phyloP scores from a whole-genome alignment of 2,329 filamentous ascomycete genomes.

The Pezicula neosporulosa region DNA sequence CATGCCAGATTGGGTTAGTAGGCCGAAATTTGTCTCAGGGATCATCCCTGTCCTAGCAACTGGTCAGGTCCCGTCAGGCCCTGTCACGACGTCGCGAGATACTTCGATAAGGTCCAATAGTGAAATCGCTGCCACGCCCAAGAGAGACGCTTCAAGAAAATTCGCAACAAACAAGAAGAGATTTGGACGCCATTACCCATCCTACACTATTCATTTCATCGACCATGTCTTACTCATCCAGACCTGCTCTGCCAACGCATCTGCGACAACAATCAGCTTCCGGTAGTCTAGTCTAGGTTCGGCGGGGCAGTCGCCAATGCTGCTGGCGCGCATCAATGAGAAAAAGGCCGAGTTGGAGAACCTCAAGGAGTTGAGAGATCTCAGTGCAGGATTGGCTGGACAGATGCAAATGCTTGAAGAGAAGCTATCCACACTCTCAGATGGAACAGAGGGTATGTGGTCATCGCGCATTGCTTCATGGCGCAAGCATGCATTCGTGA shows the following conservation, averaged over 20 bases:
- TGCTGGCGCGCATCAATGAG: slow-evolving; percentile 75
- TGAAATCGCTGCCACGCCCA: neutral
- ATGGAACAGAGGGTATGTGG: slow-evolving; percentile 71
- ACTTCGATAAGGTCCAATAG: neutral
- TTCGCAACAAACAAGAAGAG: neutral
- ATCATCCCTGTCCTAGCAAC: slow-evolving; percentile 1
- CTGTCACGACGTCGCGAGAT: neutral
- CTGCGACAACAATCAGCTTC: slow-evolving; percentile 60
- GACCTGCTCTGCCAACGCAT: slow-evolving; percentile 57
- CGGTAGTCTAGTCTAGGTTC: slow-evolving; percentile 35
- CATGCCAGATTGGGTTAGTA: slow-evolving; percentile 4
- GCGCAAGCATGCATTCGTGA: no score
- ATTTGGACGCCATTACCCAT: neutral
- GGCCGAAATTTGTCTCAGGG: neutral
- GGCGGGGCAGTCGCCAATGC: slow-evolving; percentile 62
- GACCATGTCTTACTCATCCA: slow-evolving; percentile 53
- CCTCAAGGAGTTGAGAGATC: slow-evolving; percentile 71
- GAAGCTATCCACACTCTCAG: slow-evolving; percentile 72
- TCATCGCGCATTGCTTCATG: neutral
- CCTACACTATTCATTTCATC: slow-evolving; percentile 3
- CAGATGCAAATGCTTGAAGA: slow-evolving; percentile 82
- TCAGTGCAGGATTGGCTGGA: slow-evolving; percentile 73
- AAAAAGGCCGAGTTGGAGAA: slow-evolving; percentile 82
- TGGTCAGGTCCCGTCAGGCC: neutral
- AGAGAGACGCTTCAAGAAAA: neutral